Evolutionary conservation across 2,329 filamentous ascomycete genomes (phyloP), one percentile per base, ranked within the genome.

Genomic region (Pochonia chlamydosporia): DNA sequence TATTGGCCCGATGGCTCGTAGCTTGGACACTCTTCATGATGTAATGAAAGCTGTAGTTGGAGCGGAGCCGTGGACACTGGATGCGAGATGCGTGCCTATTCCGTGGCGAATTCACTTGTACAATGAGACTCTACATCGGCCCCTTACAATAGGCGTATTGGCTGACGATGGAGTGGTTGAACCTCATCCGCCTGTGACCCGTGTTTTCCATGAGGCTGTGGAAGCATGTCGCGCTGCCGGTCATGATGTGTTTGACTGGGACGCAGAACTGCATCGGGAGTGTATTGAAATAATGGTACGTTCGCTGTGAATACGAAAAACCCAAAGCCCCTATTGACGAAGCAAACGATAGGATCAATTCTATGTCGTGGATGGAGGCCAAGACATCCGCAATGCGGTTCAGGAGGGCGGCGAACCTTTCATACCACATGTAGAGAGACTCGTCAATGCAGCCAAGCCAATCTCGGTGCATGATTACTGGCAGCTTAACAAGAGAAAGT

Each of bases 391-490:
- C 5, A 67, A 68, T 3, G 79, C 79, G 25, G 63, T 85, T 0
- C 56, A 61, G 4, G 68, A 63, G 2, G 78, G 72, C 1, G 80
- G 81, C 1, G 82, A 85, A 47, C 81, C 81, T 0, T 74, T 72
- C 35, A 72, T 84, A 3, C 74, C 76, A 0, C 76, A 81, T 46
- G 79, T 85, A 0, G 69, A 82, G 55, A 69, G 65, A 0, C 67
- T 85, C 5, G 60, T 84, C 13, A 76, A 77, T 44, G 67, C 70
- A 0, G 75, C 70, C 2, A 53, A 69, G 10, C 59, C 78, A 1
- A 78, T 84, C 13, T 81, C 78, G 0, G 79, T 84, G 0, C 84
- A 79, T 48, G 69, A 81, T 4, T 86, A 85, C 61, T 86, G 81
- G 82, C 80, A 84, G 54, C 68, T 86, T 6, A 85, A 84, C 62